Evolutionary conservation across 176 grass and related monocot species (phyloP).

Genomic region (Phragmites australis): DNA sequence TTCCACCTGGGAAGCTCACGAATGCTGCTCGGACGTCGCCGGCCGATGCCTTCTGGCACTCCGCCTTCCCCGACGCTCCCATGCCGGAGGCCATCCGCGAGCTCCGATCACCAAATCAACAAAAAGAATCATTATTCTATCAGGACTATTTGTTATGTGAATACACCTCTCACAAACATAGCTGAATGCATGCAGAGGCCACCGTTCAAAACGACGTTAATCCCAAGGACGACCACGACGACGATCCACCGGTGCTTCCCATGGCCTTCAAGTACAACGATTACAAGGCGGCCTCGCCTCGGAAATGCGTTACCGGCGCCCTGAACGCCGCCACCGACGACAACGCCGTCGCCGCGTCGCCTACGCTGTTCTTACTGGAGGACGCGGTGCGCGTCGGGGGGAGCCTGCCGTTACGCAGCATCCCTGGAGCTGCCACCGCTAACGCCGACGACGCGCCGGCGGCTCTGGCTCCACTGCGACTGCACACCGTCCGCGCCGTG

Average conservation of each 20-base stretch:
- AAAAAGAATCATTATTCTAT: no score
- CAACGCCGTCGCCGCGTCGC: neutral
- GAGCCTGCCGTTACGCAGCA: conserved; percentile 8
- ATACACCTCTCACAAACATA: neutral
- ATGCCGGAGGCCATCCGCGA: conserved; percentile 44
- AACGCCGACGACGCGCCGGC: neutral
- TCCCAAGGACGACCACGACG: neutral
- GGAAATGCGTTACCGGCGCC: neutral
- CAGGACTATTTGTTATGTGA: neutral
- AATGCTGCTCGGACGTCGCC: conserved; percentile 32
- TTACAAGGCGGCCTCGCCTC: neutral
- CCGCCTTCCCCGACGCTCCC: conserved; percentile 22
- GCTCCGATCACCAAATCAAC: conserved; percentile 4
- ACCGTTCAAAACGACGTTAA: neutral
- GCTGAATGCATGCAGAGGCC: neutral
- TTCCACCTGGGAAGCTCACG: neutral
- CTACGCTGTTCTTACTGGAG: conserved; percentile 40
- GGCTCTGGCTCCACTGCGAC: neutral
- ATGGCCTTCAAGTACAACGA: conserved; percentile 48
- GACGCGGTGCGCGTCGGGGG: conserved; percentile 40
- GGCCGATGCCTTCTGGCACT: conserved; percentile 39
- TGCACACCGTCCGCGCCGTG: conserved; percentile 22
- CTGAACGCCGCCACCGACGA: neutral
- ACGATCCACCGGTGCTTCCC: conserved; percentile 5
- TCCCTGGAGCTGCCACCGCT: neutral